Base-by-base conservation (phyloP, 2,329 filamentous ascomycete genomes). In the Rhynchosporium graminicola region DNA sequence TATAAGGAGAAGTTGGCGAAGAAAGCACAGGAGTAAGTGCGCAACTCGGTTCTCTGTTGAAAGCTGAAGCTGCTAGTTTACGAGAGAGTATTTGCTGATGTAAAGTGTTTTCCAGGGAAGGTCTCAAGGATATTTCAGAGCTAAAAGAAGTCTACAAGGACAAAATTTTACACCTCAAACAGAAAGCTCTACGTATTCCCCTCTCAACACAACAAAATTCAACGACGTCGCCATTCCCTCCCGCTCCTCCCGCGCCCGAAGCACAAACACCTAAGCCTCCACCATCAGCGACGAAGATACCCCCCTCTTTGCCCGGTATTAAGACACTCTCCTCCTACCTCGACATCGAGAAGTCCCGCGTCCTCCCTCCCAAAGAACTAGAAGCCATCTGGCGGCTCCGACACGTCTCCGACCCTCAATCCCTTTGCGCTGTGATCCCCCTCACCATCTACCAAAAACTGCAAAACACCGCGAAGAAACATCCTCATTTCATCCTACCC, bases 401-500 rank as follows among this genome's bases (percentile, higher is more conserved):
- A 57, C 91, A 97, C 79, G 88, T 92, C 46, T 77, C 82, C 15
- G 87, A 89, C 67, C 80, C 87, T 0, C 83, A 86, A 66, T 90
- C 88, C 12, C 84, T 99, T n/a, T 96, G 91, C 78, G 96, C 95
- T 33, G 83, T 86, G 52, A 87, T 99, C 61, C 89, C 92, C 0
- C 76, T 88, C 2, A 75, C 83, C 2, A 90, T 88, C n/a, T 98
- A 93, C 79, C 74, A 79, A 40, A 81, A 84, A 57, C 91, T 99
- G 74, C 85, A 88, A 66, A 75, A 78, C 0, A 86, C 87, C 2
- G 95, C 93, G 13, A 86, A 86, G 67, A 80, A 80, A 57, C 85
- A 94, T 74, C 95, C 95, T 13, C 88, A 92, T 70, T 99, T 99
- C 78, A 88, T 99, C 60, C 84, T 99, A 1, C 95, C 95, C 0